phyloP scores from a whole-genome alignment of 169 alveolate genomes.

The Cryptosporidium andersoni region DNA sequence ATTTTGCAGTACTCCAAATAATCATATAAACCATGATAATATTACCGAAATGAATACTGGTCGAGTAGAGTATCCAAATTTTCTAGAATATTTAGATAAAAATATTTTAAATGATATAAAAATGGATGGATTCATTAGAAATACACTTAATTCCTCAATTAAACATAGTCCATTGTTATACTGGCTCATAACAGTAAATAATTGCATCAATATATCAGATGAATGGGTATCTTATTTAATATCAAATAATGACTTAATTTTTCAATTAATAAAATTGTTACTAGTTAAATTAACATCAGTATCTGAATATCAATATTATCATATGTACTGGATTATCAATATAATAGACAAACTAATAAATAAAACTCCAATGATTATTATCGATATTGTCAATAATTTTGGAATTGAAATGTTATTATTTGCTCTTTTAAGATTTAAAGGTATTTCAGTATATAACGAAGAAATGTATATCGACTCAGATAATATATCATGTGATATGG shows the following conservation, averaged over 20 bases:
- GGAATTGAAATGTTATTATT: constrained; percentile 33
- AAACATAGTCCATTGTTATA: constrained; percentile 20
- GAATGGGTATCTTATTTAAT: constrained; percentile 28
- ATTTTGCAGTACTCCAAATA: constrained; percentile 16
- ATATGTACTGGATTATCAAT: constrained; percentile 40
- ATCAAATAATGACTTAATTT: constrained; percentile 3
- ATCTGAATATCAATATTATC: constrained; percentile 4
- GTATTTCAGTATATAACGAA: background rate
- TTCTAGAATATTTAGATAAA: background rate
- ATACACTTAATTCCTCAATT: constrained; percentile 4
- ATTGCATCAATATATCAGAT: constrained; percentile 40
- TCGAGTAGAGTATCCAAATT: background rate
- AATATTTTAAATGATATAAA: background rate
- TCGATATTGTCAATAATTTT: constrained; percentile 9
- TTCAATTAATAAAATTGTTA: constrained; percentile 1
- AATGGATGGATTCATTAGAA: background rate
- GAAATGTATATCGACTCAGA: too few species aligned
- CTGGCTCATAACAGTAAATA: constrained; percentile 49
- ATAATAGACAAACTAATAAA: constrained; percentile 9
- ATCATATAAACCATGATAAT: background rate
- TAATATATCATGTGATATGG: too few species aligned
- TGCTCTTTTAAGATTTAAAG: constrained; percentile 16
- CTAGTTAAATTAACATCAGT: constrained; percentile 5
- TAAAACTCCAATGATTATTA: background rate
- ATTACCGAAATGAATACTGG: background rate